Percentiles rank a stretch among this genome's conserved stretches.
Evolutionary conservation across 2,329 filamentous ascomycete genomes (phyloP).

Genomic region (Cylindrodendrum hubeiense): DNA sequence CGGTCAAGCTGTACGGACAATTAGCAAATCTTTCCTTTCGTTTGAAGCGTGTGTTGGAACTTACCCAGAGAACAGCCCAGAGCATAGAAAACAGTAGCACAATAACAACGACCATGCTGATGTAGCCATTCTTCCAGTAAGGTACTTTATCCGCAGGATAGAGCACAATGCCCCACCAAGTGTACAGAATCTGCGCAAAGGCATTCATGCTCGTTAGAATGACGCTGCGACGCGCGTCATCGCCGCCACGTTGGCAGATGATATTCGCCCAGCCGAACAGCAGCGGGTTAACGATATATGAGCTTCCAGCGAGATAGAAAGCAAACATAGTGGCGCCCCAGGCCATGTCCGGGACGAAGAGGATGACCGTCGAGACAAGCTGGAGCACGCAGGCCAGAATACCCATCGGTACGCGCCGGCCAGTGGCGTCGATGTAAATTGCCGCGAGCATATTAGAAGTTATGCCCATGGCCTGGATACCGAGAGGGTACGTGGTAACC

Average conservation of each 20-base stretch:
- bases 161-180: slow-evolving; percentile 24
- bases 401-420: too few species aligned
- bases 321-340: slow-evolving; percentile 23
- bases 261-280: slow-evolving; percentile 32
- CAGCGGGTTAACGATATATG: slow-evolving; percentile 20
- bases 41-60: too few species aligned
- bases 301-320: slow-evolving; percentile 23
- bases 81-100: too few species aligned
- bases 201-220: slow-evolving; percentile 29
- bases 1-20: too few species aligned
- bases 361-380: too few species aligned
- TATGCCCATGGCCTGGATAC: too few species aligned
- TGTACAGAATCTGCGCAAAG: slow-evolving; percentile 24
- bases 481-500: too few species aligned
- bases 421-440: too few species aligned
- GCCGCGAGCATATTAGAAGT: too few species aligned
- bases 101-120: slow-evolving; percentile 19
- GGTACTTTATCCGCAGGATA: slow-evolving; percentile 22
- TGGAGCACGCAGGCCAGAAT: too few species aligned
- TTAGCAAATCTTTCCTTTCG: too few species aligned
- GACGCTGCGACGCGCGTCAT: slow-evolving; percentile 30
- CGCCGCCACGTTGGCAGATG: slow-evolving; percentile 15
- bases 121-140: slow-evolving; percentile 25
- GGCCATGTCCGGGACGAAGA: slow-evolving; percentile 27
- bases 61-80: too few species aligned